These are phyloP conservation scores for Areca catechu DNA, from an alignment of 176 grass and related monocot genomes.

Conservation along the genomic window DNA sequence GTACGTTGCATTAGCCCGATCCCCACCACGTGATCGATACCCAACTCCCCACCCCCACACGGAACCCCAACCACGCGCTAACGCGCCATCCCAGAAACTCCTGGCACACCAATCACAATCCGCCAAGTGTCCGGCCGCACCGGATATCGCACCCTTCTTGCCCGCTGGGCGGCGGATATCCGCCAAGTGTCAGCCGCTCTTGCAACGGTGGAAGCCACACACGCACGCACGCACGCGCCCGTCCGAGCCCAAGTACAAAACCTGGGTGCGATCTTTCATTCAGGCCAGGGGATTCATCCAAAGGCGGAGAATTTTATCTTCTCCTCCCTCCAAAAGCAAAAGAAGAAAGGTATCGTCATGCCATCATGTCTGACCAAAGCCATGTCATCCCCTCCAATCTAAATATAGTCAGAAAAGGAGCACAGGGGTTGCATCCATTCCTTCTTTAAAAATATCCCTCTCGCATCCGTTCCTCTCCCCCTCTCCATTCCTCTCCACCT, in stretches of 20 bases:
- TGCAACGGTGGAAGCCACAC: too few species aligned
- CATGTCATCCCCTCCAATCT: background rate
- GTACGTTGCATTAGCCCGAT: too few species aligned
- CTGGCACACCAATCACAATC: too few species aligned
- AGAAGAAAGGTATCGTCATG: constrained; percentile 13
- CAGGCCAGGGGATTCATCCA: constrained; percentile 14
- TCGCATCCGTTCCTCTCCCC: background rate
- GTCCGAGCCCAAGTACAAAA: constrained; percentile 19
- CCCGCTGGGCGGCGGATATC: too few species aligned
- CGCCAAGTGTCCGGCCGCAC: too few species aligned
- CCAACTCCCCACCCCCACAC: too few species aligned
- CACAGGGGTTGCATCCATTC: background rate
- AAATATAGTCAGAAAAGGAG: background rate
- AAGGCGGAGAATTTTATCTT: background rate
- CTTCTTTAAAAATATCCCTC: constrained; percentile 2
- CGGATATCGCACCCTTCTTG: too few species aligned
- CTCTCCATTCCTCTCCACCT: background rate
- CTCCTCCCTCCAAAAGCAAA: background rate
- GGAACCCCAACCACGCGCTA: too few species aligned
- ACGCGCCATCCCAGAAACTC: too few species aligned
- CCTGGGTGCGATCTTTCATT: constrained; percentile 22
- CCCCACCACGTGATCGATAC: too few species aligned
- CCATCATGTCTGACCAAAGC: constrained; percentile 1
- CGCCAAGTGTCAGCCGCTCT: too few species aligned
- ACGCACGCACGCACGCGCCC: too few species aligned